Conservation (phyloP, 306 rosid genomes). For the Corylus avellana region DNA sequence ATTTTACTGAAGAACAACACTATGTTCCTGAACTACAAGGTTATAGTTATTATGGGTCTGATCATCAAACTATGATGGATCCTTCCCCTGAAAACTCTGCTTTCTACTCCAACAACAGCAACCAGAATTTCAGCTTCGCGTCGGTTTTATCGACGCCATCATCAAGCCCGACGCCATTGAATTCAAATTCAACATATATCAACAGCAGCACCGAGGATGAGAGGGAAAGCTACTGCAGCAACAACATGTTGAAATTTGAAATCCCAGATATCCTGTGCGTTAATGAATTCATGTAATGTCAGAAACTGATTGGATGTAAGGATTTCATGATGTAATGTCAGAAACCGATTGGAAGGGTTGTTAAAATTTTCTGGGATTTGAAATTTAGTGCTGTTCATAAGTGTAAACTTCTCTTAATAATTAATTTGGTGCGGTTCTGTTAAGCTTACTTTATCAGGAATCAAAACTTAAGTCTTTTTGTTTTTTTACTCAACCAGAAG, state of each 20-base stretch:
- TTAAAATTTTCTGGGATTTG: slow-evolving; percentile 25
- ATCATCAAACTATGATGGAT: slow-evolving; percentile 30
- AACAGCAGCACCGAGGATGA: slow-evolving; percentile 71
- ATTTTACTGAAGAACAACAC: slow-evolving; percentile 20
- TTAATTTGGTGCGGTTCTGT: slow-evolving; percentile 29
- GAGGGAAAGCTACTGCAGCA: slow-evolving; percentile 70
- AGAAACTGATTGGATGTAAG: slow-evolving; percentile 23
- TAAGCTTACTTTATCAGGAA: slow-evolving; percentile 29
- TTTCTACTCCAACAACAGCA: slow-evolving; percentile 41
- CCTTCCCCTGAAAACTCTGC: slow-evolving; percentile 44
- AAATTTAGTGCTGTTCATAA: slow-evolving; percentile 30
- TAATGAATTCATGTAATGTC: slow-evolving; percentile 54
- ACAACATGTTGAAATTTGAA: slow-evolving; percentile 64
- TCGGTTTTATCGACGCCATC: slow-evolving; percentile 82
- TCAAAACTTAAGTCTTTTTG: slow-evolving; percentile 13
- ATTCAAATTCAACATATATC: slow-evolving; percentile 64
- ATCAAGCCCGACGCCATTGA: slow-evolving; percentile 66
- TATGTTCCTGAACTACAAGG: slow-evolving; percentile 36
- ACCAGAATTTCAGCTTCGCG: slow-evolving; percentile 47
- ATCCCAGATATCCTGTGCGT: slow-evolving; percentile 55
- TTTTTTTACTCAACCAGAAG: slow-evolving; percentile 9
- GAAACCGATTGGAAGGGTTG: slow-evolving; percentile 7
- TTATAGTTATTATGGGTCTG: slow-evolving; percentile 28
- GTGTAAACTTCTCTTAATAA: slow-evolving; percentile 43
- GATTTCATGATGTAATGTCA: slow-evolving; percentile 47